Conservation (phyloP, 192 early-diverging fungal species). For the Mortierella antarctica region DNA sequence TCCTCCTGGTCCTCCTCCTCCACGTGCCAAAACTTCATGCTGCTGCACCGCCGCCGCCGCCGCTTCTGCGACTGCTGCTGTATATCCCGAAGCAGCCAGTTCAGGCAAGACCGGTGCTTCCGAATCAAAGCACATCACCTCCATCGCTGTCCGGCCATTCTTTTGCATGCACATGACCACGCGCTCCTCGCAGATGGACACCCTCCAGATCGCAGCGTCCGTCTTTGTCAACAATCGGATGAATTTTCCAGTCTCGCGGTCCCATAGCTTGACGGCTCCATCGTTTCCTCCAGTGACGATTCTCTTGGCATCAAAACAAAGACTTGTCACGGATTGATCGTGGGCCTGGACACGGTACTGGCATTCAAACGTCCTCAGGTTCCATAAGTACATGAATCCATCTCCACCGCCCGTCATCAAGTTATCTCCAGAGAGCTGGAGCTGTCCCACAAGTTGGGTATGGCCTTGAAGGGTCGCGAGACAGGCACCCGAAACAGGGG, state of each 20-base stretch:
- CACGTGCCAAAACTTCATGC: too few species aligned
- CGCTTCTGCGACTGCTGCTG: too few species aligned
- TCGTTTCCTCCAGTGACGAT: constrained; percentile 94
- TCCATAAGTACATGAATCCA: constrained; percentile 92
- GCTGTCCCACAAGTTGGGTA: constrained; percentile 91
- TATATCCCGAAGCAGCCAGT: not conserved
- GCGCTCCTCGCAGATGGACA: constrained; percentile 63
- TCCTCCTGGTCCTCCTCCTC: too few species aligned
- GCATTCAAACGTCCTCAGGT: constrained; percentile 69
- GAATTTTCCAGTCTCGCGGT: constrained; percentile 84
- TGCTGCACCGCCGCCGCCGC: too few species aligned
- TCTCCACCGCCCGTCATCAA: constrained; percentile 96
- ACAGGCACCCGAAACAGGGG: constrained; percentile 79
- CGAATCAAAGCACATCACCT: constrained; percentile 76
- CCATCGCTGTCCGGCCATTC: constrained; percentile 73
- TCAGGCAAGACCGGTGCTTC: constrained; percentile 33
- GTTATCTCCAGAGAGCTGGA: constrained; percentile 83
- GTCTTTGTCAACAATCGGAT: constrained; percentile 83
- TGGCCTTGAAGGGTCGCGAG: constrained; percentile 91
- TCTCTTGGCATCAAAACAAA: constrained; percentile 92
- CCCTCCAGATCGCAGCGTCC: constrained; percentile 90
- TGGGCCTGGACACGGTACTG: constrained; percentile 73
- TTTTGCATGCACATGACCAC: constrained; percentile 68
- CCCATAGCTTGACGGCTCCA: constrained; percentile 95
- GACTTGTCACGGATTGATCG: constrained; percentile 93